A percentile compares a stretch with the other conserved stretches of the same genome.
Conservation (phyloP, 306 rosid genomes). For the Delonix regia region DNA sequence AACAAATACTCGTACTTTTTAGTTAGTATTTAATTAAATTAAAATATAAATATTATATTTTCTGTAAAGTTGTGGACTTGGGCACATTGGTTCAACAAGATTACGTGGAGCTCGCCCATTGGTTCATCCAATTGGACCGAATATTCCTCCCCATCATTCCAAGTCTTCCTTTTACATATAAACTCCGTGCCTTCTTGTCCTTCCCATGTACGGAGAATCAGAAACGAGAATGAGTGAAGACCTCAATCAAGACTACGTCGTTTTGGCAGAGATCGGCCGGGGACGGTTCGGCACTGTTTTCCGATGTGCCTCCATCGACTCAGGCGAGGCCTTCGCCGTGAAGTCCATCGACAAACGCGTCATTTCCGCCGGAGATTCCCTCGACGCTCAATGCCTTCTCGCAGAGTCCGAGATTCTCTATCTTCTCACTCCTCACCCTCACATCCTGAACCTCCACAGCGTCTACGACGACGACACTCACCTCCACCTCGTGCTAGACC, state of each 20-base stretch:
- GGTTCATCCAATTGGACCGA: neutral
- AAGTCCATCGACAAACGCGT: constrained; percentile 58
- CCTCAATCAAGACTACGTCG: constrained; percentile 51
- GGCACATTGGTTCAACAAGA: too few relatives aligned
- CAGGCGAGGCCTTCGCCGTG: constrained; percentile 48
- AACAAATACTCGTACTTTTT: too few relatives aligned
- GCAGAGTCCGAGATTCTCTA: constrained; percentile 56
- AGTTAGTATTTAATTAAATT: too few relatives aligned
- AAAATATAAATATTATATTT: too few relatives aligned
- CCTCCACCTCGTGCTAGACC: constrained; percentile 68
- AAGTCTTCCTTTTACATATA: neutral
- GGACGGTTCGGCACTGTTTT: constrained; percentile 72
- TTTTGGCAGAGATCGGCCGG: constrained; percentile 61
- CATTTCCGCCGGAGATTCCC: constrained; percentile 51
- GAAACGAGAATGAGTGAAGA: constrained; percentile 45
- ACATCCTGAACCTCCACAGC: constrained; percentile 46
- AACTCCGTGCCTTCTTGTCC: neutral
- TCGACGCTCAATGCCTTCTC: too few relatives aligned
- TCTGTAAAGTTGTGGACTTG: too few relatives aligned
- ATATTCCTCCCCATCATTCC: constrained; percentile 42
- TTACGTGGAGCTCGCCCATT: constrained; percentile 16
- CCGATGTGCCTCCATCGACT: constrained; percentile 38
- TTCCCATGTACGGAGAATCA: neutral
- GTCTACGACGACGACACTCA: constrained; percentile 44
- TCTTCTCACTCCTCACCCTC: constrained; percentile 55